Evolutionary conservation across 2,329 filamentous ascomycete species (phyloP).

Genomic region (Colletotrichum sp.): DNA sequence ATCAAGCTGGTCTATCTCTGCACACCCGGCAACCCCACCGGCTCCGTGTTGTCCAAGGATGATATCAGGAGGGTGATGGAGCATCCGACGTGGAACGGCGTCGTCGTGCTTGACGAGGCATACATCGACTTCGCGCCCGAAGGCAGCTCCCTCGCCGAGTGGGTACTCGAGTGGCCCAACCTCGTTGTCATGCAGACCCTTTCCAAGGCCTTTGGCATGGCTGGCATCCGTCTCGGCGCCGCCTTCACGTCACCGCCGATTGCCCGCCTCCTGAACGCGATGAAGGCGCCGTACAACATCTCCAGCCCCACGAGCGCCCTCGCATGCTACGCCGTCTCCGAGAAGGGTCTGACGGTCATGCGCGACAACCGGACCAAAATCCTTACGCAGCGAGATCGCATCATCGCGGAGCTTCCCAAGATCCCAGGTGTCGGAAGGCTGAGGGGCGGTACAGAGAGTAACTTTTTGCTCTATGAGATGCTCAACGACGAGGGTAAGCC

Average conservation of each 20-base stretch:
- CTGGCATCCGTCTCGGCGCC: constrained; percentile 87
- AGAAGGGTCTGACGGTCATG: constrained; percentile 76
- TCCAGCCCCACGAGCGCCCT: constrained; percentile 85
- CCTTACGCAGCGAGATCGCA: constrained; percentile 75
- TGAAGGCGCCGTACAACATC: constrained; percentile 98
- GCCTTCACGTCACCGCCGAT: constrained; percentile 81
- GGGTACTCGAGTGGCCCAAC: constrained; percentile 92
- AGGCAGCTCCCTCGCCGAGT: constrained; percentile 83
- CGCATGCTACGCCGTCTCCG: constrained; percentile 73
- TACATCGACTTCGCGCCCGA: constrained; percentile 90
- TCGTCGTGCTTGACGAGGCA: constrained; percentile 93
- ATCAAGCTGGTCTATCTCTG: constrained; percentile 94
- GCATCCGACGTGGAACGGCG: constrained; percentile 92
- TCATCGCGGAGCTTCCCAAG: constrained; percentile 74
- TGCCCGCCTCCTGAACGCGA: constrained; percentile 81
- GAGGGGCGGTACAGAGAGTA: constrained; percentile 79
- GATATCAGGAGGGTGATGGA: constrained; percentile 77
- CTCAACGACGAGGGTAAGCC: constrained; percentile 74
- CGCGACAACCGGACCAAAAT: constrained; percentile 71
- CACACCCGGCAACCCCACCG: constrained; percentile 95
- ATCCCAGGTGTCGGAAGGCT: constrained; percentile 82
- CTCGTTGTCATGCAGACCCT: constrained; percentile 97
- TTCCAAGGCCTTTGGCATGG: constrained; percentile 96
- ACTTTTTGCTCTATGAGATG: constrained; percentile 92
- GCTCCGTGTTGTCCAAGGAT: constrained; percentile 74